A percentile compares a stretch with the other conserved stretches of the same genome.
Evolutionary conservation across 2,329 filamentous ascomycete genomes (phyloP).

Genomic region (Cercospora citrullina): DNA sequence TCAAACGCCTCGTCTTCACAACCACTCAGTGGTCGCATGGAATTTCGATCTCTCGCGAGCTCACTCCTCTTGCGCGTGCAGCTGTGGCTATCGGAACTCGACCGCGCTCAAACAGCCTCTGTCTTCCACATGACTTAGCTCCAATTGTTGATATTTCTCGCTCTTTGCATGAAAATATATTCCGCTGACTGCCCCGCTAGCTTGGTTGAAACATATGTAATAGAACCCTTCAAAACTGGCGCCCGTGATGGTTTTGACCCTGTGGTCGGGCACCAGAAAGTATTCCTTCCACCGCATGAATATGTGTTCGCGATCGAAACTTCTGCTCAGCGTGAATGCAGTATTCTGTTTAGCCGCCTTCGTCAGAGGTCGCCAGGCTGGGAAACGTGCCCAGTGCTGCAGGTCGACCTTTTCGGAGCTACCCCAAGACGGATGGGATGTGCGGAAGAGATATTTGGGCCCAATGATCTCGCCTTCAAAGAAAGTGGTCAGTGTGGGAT

Average conservation of each 20-base stretch:
- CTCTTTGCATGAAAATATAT: conserved; percentile 99
- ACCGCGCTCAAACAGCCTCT: conserved; percentile 79
- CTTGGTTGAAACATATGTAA: conserved; percentile 97
- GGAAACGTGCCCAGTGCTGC: conserved; percentile 89
- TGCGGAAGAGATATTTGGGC: conserved; percentile 89
- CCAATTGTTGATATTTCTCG: conserved; percentile 96
- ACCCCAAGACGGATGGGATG: conserved; percentile 85
- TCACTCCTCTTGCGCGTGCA: neutral
- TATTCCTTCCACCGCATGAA: conserved; percentile 99
- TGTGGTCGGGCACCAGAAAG: conserved; percentile 92
- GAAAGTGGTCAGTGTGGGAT: conserved; percentile 95
- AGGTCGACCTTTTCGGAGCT: conserved; percentile 88
- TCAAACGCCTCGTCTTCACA: conserved; percentile 6
- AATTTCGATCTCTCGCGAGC: neutral
- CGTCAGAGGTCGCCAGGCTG: conserved; percentile 76
- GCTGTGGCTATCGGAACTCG: conserved; percentile 71
- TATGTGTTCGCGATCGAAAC: conserved; percentile 78
- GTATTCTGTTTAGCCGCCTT: conserved; percentile 58
- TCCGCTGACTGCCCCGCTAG: conserved; percentile 79
- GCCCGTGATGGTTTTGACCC: conserved; percentile 84
- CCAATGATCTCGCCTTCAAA: conserved; percentile 99
- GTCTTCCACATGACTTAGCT: conserved; percentile 84
- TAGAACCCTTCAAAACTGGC: conserved; percentile 99
- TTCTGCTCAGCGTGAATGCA: conserved; percentile 64
- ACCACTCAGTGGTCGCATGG: neutral